Base-by-base conservation (phyloP, 306 rosid species). In the Alnus glutinosa region DNA sequence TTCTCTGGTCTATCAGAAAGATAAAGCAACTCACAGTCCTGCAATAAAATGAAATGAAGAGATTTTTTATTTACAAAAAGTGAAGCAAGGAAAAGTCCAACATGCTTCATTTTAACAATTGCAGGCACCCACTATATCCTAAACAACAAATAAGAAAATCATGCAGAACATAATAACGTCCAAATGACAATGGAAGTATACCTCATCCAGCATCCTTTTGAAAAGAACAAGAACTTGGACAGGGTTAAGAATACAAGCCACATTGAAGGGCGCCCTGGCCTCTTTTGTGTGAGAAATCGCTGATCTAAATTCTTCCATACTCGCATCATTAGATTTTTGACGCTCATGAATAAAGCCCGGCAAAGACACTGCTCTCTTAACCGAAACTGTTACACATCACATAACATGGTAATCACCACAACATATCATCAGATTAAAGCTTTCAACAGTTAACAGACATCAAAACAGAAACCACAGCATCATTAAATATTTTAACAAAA, bases 21-120 rank as follows among this genome's bases (percentile, higher is more conserved):
- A 86, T 85, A 83, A 83, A 95, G 92, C 83, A 94, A 82, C 83
- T 89, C 93, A 59, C 97, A 92, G 64, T 95, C 98, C 98, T 95
- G 83, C 80, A 87, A 75, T 75, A 85, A 73, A 68, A 81, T 48
- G 67, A 67, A 46, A 80, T 66, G 55, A 75, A 81, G 13, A 71
- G 75, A 71, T 69, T 57, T 55, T 64, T 1, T 23, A 4, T 16
- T 14, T 4, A 67, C 8, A 78, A 64, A 79, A 72, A 74, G n/a
- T 34, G 55, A 82, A 58, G 68, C 69, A 86, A 77, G 57, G 55
- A 79, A 63, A 66, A 50, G 71, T 75, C 10, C 77, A 37, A 67
- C 68, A 71, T 23, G 73, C 39, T 76, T 61, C 77, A 55, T 42
- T 42, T 42, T 67, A 61, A 47, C 64, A 83, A 70, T 15, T 18